A percentile compares a stretch with the other conserved stretches of the same genome.
Conservation (phyloP, 306 rosid species). For the Casuarina equisetifolia region DNA sequence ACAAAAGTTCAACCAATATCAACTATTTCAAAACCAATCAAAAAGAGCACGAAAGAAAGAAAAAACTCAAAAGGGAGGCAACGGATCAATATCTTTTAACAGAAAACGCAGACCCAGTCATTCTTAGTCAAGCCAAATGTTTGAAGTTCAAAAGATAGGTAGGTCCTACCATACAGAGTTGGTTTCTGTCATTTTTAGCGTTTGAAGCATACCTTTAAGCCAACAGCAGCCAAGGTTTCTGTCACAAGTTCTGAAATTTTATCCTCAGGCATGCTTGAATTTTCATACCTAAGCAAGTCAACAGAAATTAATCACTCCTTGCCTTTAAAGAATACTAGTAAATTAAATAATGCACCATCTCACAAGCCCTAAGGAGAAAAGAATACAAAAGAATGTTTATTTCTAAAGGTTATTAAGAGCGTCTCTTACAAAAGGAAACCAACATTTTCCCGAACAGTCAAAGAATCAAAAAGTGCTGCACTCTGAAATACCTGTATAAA, state of each 20-base stretch:
- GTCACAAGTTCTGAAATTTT: slow-evolving; percentile 78
- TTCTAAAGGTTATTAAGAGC: slow-evolving; percentile 21
- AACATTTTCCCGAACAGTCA: slow-evolving; percentile 94
- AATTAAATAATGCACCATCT: not conserved
- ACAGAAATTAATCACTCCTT: slow-evolving; percentile 16
- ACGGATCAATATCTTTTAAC: not conserved
- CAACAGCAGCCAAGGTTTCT: slow-evolving; percentile 90
- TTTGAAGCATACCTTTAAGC: slow-evolving; percentile 65
- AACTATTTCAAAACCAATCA: too few relatives aligned
- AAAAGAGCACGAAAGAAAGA: too few relatives aligned
- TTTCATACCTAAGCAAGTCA: slow-evolving; percentile 65
- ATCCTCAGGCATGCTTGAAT: slow-evolving; percentile 73
- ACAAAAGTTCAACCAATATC: not conserved
- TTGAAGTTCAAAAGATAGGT: not conserved
- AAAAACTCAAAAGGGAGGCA: not conserved
- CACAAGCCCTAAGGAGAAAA: not conserved
- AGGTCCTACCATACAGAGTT: slow-evolving; percentile 7
- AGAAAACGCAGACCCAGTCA: not conserved
- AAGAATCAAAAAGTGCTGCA: slow-evolving; percentile 98
- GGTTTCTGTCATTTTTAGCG: slow-evolving; percentile 2
- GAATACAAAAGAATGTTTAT: slow-evolving; percentile 12
- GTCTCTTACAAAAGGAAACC: slow-evolving; percentile 95
- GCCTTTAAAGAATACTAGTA: not conserved
- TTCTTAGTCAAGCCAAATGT: not conserved
- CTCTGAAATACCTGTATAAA: slow-evolving; percentile 90